Percentiles rank a stretch among this genome's conserved stretches.
Conservation (phyloP, 495 filamentous ascomycete genomes). For the Daldinia bambusicola region DNA sequence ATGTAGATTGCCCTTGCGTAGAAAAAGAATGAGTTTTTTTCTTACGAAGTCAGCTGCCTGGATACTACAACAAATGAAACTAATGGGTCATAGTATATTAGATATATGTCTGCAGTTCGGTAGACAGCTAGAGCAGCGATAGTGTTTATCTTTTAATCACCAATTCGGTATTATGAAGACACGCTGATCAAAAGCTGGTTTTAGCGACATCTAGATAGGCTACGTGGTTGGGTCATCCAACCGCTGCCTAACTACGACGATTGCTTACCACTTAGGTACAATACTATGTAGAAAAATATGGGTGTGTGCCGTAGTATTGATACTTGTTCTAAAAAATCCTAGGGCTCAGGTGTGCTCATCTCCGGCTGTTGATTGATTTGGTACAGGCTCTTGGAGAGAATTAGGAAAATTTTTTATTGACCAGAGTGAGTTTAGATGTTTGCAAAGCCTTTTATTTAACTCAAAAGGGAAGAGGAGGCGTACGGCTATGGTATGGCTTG, state of each 20-base stretch:
- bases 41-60: neutral
- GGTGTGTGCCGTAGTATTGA: neutral
- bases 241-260: neutral
- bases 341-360: slow-evolving; percentile 23
- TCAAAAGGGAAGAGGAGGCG: slow-evolving; percentile 24
- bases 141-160: neutral
- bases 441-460: slow-evolving; percentile 2
- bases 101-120: neutral
- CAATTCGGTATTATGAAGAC: slow-evolving; percentile 1
- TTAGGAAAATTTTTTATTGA: slow-evolving; percentile 13
- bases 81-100: slow-evolving; percentile 6
- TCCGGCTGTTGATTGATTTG: slow-evolving; percentile 27
- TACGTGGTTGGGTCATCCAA: neutral
- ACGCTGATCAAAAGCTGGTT: neutral
- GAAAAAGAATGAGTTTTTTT: slow-evolving; percentile 1
- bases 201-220: neutral
- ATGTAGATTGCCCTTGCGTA: slow-evolving; percentile 23
- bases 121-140: slow-evolving; percentile 1
- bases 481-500: slow-evolving; percentile 23
- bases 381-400: slow-evolving; percentile 20
- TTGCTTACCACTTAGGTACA: neutral
- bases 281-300: neutral
- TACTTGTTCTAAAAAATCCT: neutral
- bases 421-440: slow-evolving; percentile 7
- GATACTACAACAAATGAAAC: slow-evolving; percentile 4